Evolutionary conservation across 305 asterid genomes (phyloP).

Genomic region (Euphrasia arctica): DNA sequence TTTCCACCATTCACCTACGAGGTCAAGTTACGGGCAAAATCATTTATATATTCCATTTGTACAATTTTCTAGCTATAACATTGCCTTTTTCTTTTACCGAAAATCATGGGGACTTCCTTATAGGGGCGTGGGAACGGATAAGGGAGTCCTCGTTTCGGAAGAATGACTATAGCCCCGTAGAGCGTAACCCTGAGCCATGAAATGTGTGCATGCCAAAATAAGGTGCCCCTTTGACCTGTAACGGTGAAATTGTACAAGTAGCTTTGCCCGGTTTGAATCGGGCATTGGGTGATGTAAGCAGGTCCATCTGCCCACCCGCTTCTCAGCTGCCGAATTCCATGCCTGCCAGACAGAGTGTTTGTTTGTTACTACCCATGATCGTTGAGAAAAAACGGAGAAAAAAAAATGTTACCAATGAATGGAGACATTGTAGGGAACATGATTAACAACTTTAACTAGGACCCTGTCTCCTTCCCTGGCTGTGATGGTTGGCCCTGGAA

Average conservation of each 20-base stretch:
- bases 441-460: constrained; percentile 52
- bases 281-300: constrained; percentile 62
- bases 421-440: constrained; percentile 52
- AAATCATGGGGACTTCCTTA: constrained; percentile 50
- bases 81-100: constrained; percentile 34
- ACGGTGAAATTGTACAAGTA: constrained; percentile 60
- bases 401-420: constrained; percentile 47
- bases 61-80: too few species aligned
- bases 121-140: constrained; percentile 60
- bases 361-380: not conserved
- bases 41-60: too few species aligned
- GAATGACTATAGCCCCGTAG: constrained; percentile 59
- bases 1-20: constrained; percentile 74
- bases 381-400: not conserved
- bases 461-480: constrained; percentile 76
- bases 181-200: constrained; percentile 63
- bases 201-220: constrained; percentile 71
- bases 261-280: constrained; percentile 58
- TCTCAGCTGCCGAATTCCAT: constrained; percentile 54
- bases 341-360: constrained; percentile 33
- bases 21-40: not conserved
- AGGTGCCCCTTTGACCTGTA: constrained; percentile 58
- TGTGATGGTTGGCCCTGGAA: constrained; percentile 62
- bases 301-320: constrained; percentile 85
- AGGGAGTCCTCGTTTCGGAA: constrained; percentile 43